Evolutionary conservation across 352 stramenopile genomes (phyloP).

Genomic region (Pythium phragmiticola): DNA sequence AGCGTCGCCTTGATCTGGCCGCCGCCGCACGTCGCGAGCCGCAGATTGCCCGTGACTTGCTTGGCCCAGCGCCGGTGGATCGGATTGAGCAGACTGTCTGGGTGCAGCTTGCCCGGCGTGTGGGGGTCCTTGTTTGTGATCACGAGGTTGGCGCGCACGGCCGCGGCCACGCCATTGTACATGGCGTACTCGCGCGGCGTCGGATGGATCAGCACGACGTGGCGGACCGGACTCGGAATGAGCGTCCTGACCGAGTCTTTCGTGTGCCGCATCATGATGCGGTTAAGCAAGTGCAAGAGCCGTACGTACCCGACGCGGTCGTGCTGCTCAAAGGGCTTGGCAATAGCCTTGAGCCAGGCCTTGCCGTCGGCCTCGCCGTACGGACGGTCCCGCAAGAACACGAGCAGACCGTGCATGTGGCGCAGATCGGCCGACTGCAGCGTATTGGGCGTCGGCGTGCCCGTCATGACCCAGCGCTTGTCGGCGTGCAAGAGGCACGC

Average conservation of each 20-base stretch:
- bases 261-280: constrained; percentile 95
- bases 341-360: constrained; percentile 72
- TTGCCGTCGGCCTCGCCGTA: constrained; percentile 79
- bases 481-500: constrained; percentile 79
- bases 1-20: constrained; percentile 44
- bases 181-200: constrained; percentile 64
- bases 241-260: constrained; percentile 87
- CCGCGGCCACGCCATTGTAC: constrained; percentile 71
- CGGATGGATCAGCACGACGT: constrained; percentile 55
- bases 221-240: constrained; percentile 31
- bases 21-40: constrained; percentile 56
- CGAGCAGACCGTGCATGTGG: constrained; percentile 89
- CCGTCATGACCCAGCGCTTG: constrained; percentile 96
- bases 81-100: constrained; percentile 76
- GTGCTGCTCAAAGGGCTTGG: constrained; percentile 69
- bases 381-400: constrained; percentile 90
- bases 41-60: constrained; percentile 61
- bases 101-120: constrained; percentile 51
- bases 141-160: constrained; percentile 68
- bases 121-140: constrained; percentile 75
- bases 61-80: constrained; percentile 61
- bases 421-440: constrained; percentile 82
- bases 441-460: constrained; percentile 92
- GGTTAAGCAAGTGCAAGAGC: constrained; percentile 82
- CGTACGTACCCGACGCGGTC: constrained; percentile 62